A percentile compares a stretch with the other conserved stretches of the same genome.
Conservation (phyloP, 2,329 filamentous ascomycete genomes). For the Leptographium procerum region DNA sequence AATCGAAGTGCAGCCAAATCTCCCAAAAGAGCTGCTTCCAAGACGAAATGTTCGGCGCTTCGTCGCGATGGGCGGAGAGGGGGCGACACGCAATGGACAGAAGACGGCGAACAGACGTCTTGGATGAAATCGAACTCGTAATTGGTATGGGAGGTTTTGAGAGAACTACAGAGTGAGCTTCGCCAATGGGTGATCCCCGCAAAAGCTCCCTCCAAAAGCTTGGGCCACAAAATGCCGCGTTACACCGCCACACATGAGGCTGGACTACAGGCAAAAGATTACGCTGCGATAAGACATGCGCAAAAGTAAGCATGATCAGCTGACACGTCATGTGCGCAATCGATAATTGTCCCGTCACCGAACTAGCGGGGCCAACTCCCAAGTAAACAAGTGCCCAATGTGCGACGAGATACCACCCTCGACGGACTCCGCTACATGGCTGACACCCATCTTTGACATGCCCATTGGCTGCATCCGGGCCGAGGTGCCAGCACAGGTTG, state of each 20-base stretch:
- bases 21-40: background rate
- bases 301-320: no score
- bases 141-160: background rate
- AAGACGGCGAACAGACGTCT: background rate
- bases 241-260: constrained; percentile 3
- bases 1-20: background rate
- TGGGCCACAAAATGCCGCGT: constrained; percentile 15
- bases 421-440: background rate
- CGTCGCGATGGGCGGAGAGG: background rate
- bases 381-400: background rate
- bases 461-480: background rate
- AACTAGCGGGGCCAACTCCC: background rate
- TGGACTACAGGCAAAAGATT: background rate
- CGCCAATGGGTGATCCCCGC: constrained; percentile 2
- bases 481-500: background rate
- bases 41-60: background rate
- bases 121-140: background rate
- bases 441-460: background rate
- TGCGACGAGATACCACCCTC: background rate
- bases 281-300: no score
- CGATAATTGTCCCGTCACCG: background rate
- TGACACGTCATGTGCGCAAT: background rate
- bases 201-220: constrained; percentile 10
- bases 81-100: background rate
- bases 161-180: background rate